phyloP scores from a whole-genome alignment of 306 rosid species.

The Cercis canadensis region DNA sequence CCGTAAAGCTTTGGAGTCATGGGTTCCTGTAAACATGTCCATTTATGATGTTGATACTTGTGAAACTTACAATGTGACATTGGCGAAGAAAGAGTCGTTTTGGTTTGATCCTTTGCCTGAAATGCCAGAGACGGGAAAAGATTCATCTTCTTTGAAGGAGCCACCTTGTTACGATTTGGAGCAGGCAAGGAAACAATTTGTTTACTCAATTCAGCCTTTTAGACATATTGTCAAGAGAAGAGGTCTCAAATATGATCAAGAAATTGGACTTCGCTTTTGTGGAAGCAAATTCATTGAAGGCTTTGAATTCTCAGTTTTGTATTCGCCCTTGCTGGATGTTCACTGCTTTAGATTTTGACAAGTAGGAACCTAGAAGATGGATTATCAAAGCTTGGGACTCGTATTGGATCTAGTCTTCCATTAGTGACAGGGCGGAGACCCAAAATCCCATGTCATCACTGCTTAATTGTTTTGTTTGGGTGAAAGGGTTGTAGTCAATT shows the following conservation, averaged over 20 bases:
- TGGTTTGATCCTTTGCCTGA: constrained; percentile 65
- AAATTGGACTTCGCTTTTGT: constrained; percentile 57
- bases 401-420: too few species aligned
- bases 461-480: too few species aligned
- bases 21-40: constrained; percentile 51
- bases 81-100: constrained; percentile 58
- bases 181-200: constrained; percentile 49
- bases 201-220: constrained; percentile 58
- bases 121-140: constrained; percentile 23
- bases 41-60: constrained; percentile 59
- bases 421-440: too few species aligned
- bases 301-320: constrained; percentile 51
- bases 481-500: too few species aligned
- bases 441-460: too few species aligned
- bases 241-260: constrained; percentile 50
- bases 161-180: constrained; percentile 39
- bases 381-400: too few species aligned
- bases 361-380: not conserved
- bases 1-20: constrained; percentile 39
- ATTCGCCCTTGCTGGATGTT: constrained; percentile 39
- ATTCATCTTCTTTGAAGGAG: constrained; percentile 15
- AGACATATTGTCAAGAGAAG: constrained; percentile 44
- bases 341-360: constrained; percentile 34
- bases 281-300: constrained; percentile 15
- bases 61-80: constrained; percentile 47